These are phyloP conservation scores for Platanthera zijinensis DNA, from an alignment of 106 monocot genomes.

Conservation along the genomic window DNA sequence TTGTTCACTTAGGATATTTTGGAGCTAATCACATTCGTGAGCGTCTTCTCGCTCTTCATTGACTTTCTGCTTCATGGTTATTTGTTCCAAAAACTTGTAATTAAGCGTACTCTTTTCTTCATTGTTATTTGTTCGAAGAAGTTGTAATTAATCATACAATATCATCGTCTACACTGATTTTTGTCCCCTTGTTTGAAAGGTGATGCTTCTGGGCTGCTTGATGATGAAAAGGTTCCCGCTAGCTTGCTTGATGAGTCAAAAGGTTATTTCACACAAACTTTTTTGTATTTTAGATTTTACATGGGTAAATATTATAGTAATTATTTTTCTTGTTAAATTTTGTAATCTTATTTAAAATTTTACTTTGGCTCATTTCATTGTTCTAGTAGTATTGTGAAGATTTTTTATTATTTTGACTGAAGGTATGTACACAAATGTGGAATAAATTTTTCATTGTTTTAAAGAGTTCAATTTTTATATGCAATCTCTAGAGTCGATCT, in stretches of 20 bases:
- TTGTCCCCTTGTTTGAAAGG: constrained; percentile 11
- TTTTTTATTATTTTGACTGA: neutral
- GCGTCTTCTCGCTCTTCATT: neutral
- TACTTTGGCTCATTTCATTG: neutral
- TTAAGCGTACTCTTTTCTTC: no score
- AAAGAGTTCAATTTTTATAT: neutral
- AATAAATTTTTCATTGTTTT: neutral
- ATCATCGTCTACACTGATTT: neutral
- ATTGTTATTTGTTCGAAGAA: no score
- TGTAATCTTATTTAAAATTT: neutral
- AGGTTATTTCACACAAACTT: constrained; percentile 25
- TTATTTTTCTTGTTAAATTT: neutral
- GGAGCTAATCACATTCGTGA: neutral
- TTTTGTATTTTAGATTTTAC: neutral
- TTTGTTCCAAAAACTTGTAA: neutral
- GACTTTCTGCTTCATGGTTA: neutral
- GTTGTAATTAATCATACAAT: neutral
- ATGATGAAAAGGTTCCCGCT: constrained; percentile 28
- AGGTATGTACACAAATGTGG: neutral
- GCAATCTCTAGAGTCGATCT: neutral
- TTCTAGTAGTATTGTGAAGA: neutral
- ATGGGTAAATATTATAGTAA: neutral
- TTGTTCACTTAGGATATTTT: neutral
- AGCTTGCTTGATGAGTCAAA: constrained; percentile 41
- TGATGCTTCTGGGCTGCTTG: constrained; percentile 15